Percentiles rank a stretch among this genome's conserved stretches.
These are phyloP conservation scores for Chytridium lagenaria DNA, from an alignment of 371 early-diverging fungal genomes.

Conservation along the genomic window DNA sequence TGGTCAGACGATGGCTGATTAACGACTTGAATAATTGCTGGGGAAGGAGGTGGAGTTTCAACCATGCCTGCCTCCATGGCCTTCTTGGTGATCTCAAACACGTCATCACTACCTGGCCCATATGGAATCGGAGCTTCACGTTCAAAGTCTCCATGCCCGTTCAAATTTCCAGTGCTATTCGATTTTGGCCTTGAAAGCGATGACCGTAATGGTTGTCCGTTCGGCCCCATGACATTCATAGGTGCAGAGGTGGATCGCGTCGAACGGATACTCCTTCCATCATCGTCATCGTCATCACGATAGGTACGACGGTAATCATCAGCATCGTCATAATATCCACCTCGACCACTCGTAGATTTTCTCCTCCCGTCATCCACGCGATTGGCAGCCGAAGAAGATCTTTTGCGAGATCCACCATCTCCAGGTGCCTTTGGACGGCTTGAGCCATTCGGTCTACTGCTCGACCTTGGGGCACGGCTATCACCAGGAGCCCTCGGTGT, in stretches of 20 bases:
- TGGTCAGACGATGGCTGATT: background rate
- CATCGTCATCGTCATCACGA: background rate
- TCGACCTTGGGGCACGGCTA: background rate
- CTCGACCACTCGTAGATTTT: background rate
- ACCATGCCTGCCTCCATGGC: conserved; percentile 8
- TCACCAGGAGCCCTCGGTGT: conserved; percentile 4
- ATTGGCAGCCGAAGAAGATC: background rate
- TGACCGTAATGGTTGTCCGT: conserved; percentile 12
- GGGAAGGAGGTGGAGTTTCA: background rate
- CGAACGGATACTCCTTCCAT: background rate
- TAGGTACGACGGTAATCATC: background rate
- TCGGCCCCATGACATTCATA: background rate
- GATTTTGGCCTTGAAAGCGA: background rate
- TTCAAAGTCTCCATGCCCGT: too few relatives aligned
- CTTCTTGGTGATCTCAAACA: background rate
- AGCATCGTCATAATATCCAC: background rate
- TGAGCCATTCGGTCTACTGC: background rate
- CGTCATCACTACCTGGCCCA: background rate
- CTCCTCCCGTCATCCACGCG: background rate
- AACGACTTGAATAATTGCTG: too few relatives aligned
- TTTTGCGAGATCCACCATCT: background rate
- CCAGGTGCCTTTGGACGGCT: background rate
- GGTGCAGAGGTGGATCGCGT: background rate
- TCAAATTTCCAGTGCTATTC: background rate
- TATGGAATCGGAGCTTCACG: too few relatives aligned